Evolutionary conservation across 805 yeast genomes (phyloP).

Genomic region (Ogataea allantospora): DNA sequence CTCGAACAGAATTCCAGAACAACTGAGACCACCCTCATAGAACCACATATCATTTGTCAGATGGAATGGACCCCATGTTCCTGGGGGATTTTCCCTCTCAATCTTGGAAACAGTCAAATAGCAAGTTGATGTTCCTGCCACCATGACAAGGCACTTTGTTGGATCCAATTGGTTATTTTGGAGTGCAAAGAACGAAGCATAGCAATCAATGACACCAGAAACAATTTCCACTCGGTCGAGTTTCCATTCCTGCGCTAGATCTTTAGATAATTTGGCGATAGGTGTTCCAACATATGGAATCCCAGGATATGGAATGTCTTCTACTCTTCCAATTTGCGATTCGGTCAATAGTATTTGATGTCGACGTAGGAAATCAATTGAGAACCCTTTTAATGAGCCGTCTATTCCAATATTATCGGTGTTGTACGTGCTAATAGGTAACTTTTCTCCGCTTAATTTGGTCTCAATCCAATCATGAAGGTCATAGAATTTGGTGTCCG

Average conservation of each 20-base stretch:
- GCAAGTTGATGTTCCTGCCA: constrained; percentile 66
- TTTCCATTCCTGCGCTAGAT: constrained; percentile 7
- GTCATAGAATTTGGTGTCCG: constrained; percentile 42
- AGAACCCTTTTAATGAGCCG: constrained; percentile 59
- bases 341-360: constrained; percentile 15
- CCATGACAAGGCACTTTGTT: constrained; percentile 40
- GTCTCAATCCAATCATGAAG: constrained; percentile 46
- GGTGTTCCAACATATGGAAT: constrained; percentile 35
- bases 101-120: constrained; percentile 36
- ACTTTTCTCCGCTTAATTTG: constrained; percentile 19
- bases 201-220: constrained; percentile 60
- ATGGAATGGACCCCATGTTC: constrained; percentile 63
- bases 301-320: constrained; percentile 18
- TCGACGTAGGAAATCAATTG: constrained; percentile 7
- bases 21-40: constrained; percentile 58
- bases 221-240: constrained; percentile 18
- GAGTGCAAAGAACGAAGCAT: constrained; percentile 49
- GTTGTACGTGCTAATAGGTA: background rate
- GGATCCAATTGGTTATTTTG: constrained; percentile 4
- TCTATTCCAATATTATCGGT: constrained; percentile 42
- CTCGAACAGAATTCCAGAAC: constrained; percentile 54
- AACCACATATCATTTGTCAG: constrained; percentile 34
- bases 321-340: constrained; percentile 34
- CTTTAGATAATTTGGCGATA: constrained; percentile 21
- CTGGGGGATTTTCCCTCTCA: constrained; percentile 27